Evolutionary conservation across 139 green algal genomes (phyloP).

Genomic region (Trebouxia sp.): DNA sequence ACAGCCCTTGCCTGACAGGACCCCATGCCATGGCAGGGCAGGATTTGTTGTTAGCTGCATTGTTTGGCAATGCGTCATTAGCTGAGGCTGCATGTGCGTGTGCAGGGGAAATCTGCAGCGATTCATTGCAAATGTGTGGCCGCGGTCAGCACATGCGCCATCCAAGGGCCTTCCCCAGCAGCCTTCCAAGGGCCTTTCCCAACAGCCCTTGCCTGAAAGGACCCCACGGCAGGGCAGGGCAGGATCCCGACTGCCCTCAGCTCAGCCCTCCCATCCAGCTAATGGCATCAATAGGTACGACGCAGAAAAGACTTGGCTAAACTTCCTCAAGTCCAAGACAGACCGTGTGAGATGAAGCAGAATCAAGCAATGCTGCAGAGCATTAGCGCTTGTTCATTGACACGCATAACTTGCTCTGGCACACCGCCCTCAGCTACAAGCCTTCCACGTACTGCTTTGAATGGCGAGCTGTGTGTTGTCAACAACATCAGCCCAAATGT

Average conservation of each 20-base stretch:
- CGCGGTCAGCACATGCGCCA: not conserved
- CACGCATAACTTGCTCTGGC: too few species aligned
- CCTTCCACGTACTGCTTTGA: too few species aligned
- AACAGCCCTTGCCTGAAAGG: not conserved
- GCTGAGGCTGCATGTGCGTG: too few species aligned
- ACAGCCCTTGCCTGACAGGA: not conserved
- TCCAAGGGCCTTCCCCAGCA: not conserved
- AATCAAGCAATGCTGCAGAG: too few species aligned
- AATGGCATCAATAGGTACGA: not conserved
- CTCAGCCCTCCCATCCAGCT: not conserved
- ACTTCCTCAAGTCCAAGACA: too few species aligned
- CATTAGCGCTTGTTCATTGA: too few species aligned
- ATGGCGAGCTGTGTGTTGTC: too few species aligned
- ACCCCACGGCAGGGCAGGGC: not conserved
- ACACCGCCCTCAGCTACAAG: too few species aligned
- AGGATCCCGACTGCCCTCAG: not conserved
- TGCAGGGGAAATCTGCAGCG: slow-evolving; percentile 17
- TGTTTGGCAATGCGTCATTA: not conserved
- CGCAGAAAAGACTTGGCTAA: too few species aligned
- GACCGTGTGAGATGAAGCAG: too few species aligned
- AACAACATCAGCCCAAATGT: too few species aligned
- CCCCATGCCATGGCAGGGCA: not conserved
- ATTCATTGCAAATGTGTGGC: slow-evolving; percentile 6
- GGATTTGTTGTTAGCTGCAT: not conserved
- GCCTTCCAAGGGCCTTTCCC: not conserved